Percentiles rank a stretch among this genome's conserved stretches.
phyloP scores from a whole-genome alignment of 2,329 filamentous ascomycete genomes.

The Blastomyces silverae region DNA sequence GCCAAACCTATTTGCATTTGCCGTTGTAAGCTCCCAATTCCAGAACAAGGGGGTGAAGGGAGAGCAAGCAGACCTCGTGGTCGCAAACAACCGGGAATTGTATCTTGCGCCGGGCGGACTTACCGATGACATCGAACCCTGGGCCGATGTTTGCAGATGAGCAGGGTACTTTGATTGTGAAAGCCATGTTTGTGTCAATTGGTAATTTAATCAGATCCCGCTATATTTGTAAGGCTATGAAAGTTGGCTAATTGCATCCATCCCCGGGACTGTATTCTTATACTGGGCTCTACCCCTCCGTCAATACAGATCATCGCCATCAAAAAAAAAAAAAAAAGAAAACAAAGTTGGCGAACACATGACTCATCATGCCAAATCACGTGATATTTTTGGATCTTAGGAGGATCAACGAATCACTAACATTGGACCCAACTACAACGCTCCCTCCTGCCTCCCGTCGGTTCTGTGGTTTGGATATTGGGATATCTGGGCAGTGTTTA shows the following conservation, averaged over 20 bases:
- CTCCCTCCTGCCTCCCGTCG: no score
- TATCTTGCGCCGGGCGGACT: conserved; percentile 6
- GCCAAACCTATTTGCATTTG: conserved; percentile 58
- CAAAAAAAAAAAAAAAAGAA: background rate
- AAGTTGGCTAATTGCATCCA: background rate
- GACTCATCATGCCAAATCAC: background rate
- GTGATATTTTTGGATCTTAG: no score
- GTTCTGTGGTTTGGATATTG: background rate
- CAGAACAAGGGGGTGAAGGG: background rate
- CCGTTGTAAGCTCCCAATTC: background rate
- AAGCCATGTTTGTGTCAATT: conserved; percentile 27
- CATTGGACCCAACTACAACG: no score
- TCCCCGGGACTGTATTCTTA: background rate
- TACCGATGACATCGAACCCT: conserved; percentile 84
- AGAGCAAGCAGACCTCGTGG: background rate
- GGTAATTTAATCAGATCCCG: background rate
- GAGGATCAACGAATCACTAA: no score
- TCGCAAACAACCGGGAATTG: background rate
- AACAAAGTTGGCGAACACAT: no score
- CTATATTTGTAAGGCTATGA: background rate
- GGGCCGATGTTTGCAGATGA: conserved; percentile 97
- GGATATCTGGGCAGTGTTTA: background rate
- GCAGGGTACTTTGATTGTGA: conserved; percentile 74
- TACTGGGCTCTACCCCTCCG: background rate
- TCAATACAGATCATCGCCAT: background rate